Base-by-base conservation (phyloP, 1,284 basidiomycete species). In the Cryptococcus jaspeensis region DNA sequence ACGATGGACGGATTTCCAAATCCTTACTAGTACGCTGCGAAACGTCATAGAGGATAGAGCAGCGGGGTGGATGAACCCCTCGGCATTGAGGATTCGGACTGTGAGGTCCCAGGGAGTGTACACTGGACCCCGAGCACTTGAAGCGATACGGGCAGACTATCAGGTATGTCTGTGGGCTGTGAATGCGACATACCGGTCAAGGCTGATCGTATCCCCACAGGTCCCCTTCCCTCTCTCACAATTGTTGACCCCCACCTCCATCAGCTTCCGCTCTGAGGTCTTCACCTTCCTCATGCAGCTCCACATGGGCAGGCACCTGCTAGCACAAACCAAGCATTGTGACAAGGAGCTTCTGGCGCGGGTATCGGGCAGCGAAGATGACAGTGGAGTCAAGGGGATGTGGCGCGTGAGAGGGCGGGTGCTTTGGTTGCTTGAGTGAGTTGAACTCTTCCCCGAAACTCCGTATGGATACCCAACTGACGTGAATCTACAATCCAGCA, bases 371-470 rank as follows among this genome's bases (percentile, higher is more conserved):
- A 8, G 12, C n/a, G 52, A 38, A 11, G 43, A 39, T 8, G 46
- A 49, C 37, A 75, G 76, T 25, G 84, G 85, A 49, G 60, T 87
- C 61, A 87, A 87, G 73, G 79, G 80, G 16, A 84, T 90, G 63
- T 88, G 89, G 72, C 84, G 84, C 0, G 82, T 90, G 76, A 78
- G 89, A 58, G 85, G 86, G 61, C 85, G 85, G 55, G 66, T 92
- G 53, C 85, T 84, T 50, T 93, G 90, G 90, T 85, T 92, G 62
- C 81, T 90, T 66, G 88, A 89, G 89, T 91, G 69, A 70, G 88
- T 81, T 9, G 5, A n/a, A 20, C 35, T 44, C 18, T 11, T 37
- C 18, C 28, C 7, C 28, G 22, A 3, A 6, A 7, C 35, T 11
- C 13, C 13, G 5, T 32, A 18, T n/a, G 35, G 22, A 51, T 22